These are phyloP conservation scores for Monilinia polystroma DNA, from an alignment of 2,329 filamentous ascomycete genomes.

Conservation along the genomic window DNA sequence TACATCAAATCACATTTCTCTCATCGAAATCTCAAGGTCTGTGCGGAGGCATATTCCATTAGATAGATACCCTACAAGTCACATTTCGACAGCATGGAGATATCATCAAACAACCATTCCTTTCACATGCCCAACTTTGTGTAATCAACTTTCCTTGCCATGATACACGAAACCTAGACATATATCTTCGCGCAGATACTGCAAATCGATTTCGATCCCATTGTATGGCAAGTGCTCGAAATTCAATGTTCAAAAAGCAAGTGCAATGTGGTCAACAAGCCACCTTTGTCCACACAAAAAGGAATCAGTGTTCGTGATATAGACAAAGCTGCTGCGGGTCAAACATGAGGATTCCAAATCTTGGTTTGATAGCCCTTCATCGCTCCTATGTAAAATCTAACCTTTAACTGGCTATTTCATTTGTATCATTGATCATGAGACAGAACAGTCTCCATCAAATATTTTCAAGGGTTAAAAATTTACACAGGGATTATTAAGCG, in stretches of 20 bases:
- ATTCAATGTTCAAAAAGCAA: background rate
- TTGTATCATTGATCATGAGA: slow-evolving; percentile 1
- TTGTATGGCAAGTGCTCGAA: background rate
- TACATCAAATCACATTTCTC: slow-evolving; percentile 5
- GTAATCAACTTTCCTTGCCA: background rate
- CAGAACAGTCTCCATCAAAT: slow-evolving; percentile 1
- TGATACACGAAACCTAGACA: background rate
- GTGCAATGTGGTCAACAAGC: slow-evolving; percentile 2
- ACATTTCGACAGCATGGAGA: slow-evolving; percentile 4
- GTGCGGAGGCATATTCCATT: slow-evolving; percentile 5
- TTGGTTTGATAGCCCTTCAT: background rate
- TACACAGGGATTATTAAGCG: background rate
- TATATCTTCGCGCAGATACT: background rate
- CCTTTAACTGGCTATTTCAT: background rate
- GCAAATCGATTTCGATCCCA: background rate
- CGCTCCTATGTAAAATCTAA: background rate
- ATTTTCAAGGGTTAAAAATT: background rate
- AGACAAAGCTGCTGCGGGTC: slow-evolving; percentile 4
- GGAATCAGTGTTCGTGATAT: background rate
- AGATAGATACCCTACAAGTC: background rate
- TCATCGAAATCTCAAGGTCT: slow-evolving; percentile 10
- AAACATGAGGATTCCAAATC: background rate
- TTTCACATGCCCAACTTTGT: slow-evolving; percentile 1
- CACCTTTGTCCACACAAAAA: slow-evolving; percentile 13
- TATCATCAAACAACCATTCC: background rate